Conservation (phyloP, 805 yeast species). For the Metschnikowia dekortorum region DNA sequence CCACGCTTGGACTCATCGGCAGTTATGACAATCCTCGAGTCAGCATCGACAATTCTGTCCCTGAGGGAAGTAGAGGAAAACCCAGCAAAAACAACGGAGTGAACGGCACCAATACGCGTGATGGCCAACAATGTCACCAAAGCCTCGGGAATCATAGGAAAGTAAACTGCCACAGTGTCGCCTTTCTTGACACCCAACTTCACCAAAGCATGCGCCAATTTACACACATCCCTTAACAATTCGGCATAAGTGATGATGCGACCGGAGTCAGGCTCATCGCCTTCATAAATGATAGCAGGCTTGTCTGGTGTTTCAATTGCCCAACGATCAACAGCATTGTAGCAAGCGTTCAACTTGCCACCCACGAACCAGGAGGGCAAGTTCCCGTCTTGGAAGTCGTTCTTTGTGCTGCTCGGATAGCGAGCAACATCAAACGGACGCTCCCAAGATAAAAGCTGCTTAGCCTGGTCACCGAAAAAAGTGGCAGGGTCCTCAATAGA, state of each 20-base stretch:
- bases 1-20: constrained; percentile 96
- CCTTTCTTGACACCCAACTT: constrained; percentile 90
- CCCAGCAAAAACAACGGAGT: constrained; percentile 95
- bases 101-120: constrained; percentile 91
- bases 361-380: constrained; percentile 85
- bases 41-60: constrained; percentile 88
- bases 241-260: constrained; percentile 79
- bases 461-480: constrained; percentile 78
- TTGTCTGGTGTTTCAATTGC: constrained; percentile 85
- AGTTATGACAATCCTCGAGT: constrained; percentile 81
- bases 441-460: constrained; percentile 73
- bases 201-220: constrained; percentile 78
- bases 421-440: constrained; percentile 64
- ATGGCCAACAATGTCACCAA: constrained; percentile 91
- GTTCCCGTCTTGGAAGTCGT: constrained; percentile 56
- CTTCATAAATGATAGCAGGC: constrained; percentile 84
- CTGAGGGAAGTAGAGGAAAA: constrained; percentile 88
- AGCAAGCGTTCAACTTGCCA: constrained; percentile 89
- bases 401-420: constrained; percentile 53
- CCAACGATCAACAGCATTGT: constrained; percentile 94
- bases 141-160: constrained; percentile 98
- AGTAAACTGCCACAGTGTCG: constrained; percentile 92
- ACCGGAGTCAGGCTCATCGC: constrained; percentile 80
- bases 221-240: constrained; percentile 76
- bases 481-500: constrained; percentile 75